Percentiles rank a stretch among this genome's conserved stretches.
These are phyloP conservation scores for Diaporthe longicolla DNA, from an alignment of 2,329 filamentous ascomycete genomes.

Conservation along the genomic window DNA sequence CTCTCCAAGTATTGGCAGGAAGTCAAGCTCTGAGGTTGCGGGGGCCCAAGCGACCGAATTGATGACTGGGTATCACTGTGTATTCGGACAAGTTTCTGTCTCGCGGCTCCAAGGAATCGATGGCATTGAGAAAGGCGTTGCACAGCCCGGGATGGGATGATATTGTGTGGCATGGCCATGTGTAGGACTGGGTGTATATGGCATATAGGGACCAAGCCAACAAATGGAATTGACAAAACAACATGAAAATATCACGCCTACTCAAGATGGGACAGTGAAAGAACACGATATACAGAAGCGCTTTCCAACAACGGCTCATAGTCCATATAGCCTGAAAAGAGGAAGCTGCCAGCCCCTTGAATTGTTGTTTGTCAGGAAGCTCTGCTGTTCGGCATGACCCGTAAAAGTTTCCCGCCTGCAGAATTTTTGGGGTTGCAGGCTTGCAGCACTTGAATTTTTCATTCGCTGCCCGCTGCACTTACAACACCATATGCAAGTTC, in stretches of 20 bases:
- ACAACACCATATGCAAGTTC: not conserved
- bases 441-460: constrained; percentile 40
- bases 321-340: no score
- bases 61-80: not conserved
- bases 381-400: constrained; percentile 34
- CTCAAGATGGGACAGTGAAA: constrained; percentile 10
- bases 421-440: constrained; percentile 40
- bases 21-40: not conserved
- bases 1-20: not conserved
- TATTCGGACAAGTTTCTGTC: not conserved
- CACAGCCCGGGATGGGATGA: constrained; percentile 3
- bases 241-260: constrained; percentile 20
- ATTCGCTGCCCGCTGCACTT: constrained; percentile 8
- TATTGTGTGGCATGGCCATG: not conserved
- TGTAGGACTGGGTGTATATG: not conserved
- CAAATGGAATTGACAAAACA: constrained; percentile 23
- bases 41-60: not conserved
- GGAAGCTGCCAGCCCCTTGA: not conserved
- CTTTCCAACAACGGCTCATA: no score
- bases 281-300: no score
- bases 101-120: not conserved
- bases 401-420: constrained; percentile 36
- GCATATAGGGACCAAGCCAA: constrained; percentile 8
- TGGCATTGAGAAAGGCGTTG: constrained; percentile 12
- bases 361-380: not conserved